Conservation (phyloP, 2,329 filamentous ascomycete genomes). For the Decorospora gaudefroyi region DNA sequence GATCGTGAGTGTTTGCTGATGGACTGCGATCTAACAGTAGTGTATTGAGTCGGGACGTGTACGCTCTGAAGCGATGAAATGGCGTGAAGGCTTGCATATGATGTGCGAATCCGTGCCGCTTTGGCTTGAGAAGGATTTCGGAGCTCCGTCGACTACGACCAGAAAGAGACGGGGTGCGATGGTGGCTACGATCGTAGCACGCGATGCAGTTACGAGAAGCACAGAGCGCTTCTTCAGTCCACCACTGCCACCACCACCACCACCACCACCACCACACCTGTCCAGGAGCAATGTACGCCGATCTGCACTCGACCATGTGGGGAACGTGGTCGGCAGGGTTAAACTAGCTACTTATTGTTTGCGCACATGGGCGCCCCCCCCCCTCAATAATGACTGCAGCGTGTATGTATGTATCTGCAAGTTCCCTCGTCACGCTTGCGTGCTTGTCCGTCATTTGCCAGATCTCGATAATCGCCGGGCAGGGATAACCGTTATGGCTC, state of each 20-base stretch:
- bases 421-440: slow-evolving; percentile 23
- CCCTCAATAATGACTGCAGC: slow-evolving; percentile 10
- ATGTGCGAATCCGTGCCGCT: slow-evolving; percentile 20
- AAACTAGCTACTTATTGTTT: slow-evolving; percentile 7
- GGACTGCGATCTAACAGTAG: too few species aligned
- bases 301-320: slow-evolving; percentile 41
- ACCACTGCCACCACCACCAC: too few species aligned
- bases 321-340: slow-evolving; percentile 33
- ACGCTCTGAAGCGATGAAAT: slow-evolving; percentile 16
- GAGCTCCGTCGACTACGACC: slow-evolving; percentile 23
- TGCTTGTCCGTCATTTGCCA: slow-evolving; percentile 28
- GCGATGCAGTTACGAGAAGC: slow-evolving; percentile 17
- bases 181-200: slow-evolving; percentile 25
- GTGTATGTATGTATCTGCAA: slow-evolving; percentile 35
- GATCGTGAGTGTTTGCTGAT: slow-evolving; percentile 8
- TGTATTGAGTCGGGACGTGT: too few species aligned
- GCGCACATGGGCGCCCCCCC: slow-evolving; percentile 28
- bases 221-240: slow-evolving; percentile 21
- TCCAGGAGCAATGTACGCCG: slow-evolving; percentile 32
- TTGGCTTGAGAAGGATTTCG: slow-evolving; percentile 12
- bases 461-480: slow-evolving; percentile 19
- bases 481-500: slow-evolving; percentile 21
- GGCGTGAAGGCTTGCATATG: slow-evolving; percentile 29
- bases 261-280: too few species aligned
- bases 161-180: slow-evolving; percentile 22